Conservation (phyloP, 192 early-diverging fungal genomes). For the Coemansia sp. region DNA sequence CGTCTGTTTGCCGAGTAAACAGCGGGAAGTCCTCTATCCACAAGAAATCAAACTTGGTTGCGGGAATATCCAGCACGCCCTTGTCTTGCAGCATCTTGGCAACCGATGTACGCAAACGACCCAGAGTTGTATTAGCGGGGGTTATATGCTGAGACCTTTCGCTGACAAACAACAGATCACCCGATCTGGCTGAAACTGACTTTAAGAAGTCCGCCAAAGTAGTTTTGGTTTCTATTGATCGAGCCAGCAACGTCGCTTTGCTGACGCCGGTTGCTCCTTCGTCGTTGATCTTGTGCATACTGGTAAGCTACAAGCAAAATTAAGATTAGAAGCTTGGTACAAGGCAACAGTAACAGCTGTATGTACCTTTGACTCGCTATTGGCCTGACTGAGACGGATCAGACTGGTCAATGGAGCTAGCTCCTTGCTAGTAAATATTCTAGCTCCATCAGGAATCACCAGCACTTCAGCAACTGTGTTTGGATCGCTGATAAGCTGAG, state of each 20-base stretch:
- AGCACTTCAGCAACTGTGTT: constrained; percentile 32
- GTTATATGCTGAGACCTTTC: constrained; percentile 36
- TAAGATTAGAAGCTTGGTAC: neutral
- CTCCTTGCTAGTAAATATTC: constrained; percentile 24
- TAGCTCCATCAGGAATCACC: constrained; percentile 32
- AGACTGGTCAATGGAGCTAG: constrained; percentile 25
- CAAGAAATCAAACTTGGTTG: constrained; percentile 62
- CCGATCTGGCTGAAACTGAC: constrained; percentile 23
- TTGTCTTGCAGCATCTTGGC: constrained; percentile 54
- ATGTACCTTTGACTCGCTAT: constrained; percentile 43
- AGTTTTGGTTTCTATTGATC: constrained; percentile 18
- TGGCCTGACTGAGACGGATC: constrained; percentile 31
- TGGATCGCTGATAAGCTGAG: constrained; percentile 14
- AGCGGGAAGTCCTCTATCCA: constrained; percentile 91
- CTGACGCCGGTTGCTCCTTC: constrained; percentile 22
- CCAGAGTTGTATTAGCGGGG: constrained; percentile 59
- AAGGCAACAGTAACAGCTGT: neutral
- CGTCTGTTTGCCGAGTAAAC: constrained; percentile 69
- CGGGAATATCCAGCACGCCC: constrained; percentile 54
- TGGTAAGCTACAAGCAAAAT: constrained; percentile 22
- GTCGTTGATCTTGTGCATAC: constrained; percentile 38
- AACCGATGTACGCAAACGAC: constrained; percentile 57
- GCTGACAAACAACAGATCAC: constrained; percentile 46
- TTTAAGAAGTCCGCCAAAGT: neutral
- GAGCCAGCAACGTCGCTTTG: constrained; percentile 32